phyloP scores from a whole-genome alignment of 1,139 yeast species.

The Debaryomyces sp. region DNA sequence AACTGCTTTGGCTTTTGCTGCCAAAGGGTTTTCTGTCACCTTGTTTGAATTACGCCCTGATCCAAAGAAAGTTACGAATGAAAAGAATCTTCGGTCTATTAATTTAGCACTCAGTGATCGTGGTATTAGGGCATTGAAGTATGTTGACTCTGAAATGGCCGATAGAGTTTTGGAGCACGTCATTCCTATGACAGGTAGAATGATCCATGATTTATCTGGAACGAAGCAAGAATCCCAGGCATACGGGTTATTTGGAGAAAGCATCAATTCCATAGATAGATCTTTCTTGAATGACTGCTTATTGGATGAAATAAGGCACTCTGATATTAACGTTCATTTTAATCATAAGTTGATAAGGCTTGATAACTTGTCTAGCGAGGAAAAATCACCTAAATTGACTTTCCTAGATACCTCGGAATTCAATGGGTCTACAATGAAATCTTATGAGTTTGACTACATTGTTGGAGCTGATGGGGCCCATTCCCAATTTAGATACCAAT shows the following conservation, averaged over 20 bases:
- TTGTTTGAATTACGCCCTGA: slow-evolving; percentile 63
- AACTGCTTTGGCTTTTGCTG: slow-evolving; percentile 77
- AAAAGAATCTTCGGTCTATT: slow-evolving; percentile 62
- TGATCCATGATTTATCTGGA: slow-evolving; percentile 79
- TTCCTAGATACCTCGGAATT: slow-evolving; percentile 21
- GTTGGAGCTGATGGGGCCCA: slow-evolving; percentile 90
- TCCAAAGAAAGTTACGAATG: slow-evolving; percentile 28
- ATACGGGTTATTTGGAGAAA: slow-evolving; percentile 84
- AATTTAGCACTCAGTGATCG: slow-evolving; percentile 86
- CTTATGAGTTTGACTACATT: slow-evolving; percentile 54
- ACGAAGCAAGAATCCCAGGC: slow-evolving; percentile 62
- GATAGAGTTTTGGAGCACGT: slow-evolving; percentile 57
- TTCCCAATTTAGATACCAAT: slow-evolving; percentile 69
- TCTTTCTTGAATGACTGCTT: slow-evolving; percentile 65
- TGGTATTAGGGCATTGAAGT: slow-evolving; percentile 71
- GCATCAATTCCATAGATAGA: slow-evolving; percentile 85
- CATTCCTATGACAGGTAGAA: slow-evolving; percentile 86
- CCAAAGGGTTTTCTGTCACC: slow-evolving; percentile 72
- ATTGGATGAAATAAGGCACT: slow-evolving; percentile 56
- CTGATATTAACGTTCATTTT: slow-evolving; percentile 52
- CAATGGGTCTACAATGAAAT: slow-evolving; percentile 16
- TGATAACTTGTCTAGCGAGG: slow-evolving; percentile 26
- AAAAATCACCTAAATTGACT: slow-evolving; percentile 25
- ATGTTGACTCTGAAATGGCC: slow-evolving; percentile 63
- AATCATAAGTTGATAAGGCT: slow-evolving; percentile 55